These are phyloP conservation scores for Dictyostelium purpureum DNA, from an alignment of 78 protist species.

Conservation along the genomic window DNA sequence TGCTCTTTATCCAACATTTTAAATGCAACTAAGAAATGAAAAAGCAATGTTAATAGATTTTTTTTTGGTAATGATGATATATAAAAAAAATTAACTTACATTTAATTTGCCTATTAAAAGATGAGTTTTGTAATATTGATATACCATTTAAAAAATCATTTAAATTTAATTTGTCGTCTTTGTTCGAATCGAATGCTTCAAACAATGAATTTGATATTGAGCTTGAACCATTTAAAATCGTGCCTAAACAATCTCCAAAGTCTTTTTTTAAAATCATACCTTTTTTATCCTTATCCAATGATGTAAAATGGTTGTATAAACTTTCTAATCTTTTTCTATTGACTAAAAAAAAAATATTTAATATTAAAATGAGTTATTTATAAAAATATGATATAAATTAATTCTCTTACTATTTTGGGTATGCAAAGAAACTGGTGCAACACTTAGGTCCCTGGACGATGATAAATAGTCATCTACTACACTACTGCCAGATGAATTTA, in stretches of 20 bases:
- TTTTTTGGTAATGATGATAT: neutral
- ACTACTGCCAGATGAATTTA: too few relatives aligned
- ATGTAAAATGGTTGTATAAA: constrained; percentile 62
- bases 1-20: constrained; percentile 33
- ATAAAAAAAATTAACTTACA: neutral
- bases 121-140: constrained; percentile 55
- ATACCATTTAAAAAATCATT: constrained; percentile 57
- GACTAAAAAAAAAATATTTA: too few relatives aligned
- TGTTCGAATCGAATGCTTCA: constrained; percentile 26
- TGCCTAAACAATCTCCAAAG: constrained; percentile 53
- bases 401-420: neutral
- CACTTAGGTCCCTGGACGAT: neutral
- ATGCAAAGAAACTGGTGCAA: too few relatives aligned
- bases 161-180: constrained; percentile 39
- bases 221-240: constrained; percentile 8
- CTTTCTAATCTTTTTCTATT: constrained; percentile 72
- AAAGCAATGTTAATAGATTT: neutral
- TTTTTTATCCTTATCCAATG: constrained; percentile 66
- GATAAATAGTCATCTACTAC: neutral
- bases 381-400: neutral
- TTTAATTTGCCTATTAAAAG: constrained; percentile 29
- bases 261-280: constrained; percentile 48
- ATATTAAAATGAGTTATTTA: too few relatives aligned
- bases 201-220: constrained; percentile 6
- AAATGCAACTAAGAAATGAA: constrained; percentile 35